Percentiles rank a stretch among this genome's conserved stretches.
These are phyloP conservation scores for Antrodiella citrinella DNA, from an alignment of 768 basidiomycete genomes.

Conservation along the genomic window DNA sequence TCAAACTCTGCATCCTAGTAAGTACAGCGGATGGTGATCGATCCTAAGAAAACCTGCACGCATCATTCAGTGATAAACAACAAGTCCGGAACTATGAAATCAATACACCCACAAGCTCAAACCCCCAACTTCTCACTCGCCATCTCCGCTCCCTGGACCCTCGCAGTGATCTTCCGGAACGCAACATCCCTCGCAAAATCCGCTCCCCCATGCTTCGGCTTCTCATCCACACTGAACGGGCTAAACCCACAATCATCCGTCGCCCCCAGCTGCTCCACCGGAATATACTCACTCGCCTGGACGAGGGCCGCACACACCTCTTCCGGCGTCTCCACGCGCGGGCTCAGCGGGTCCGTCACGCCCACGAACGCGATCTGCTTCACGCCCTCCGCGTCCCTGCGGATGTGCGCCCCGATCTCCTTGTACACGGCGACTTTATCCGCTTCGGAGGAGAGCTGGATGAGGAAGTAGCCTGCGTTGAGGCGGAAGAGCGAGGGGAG, in stretches of 20 bases:
- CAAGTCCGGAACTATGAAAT: too few relatives aligned
- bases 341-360: not conserved
- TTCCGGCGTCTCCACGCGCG: not conserved
- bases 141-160: not conserved
- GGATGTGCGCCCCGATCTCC: not conserved
- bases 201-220: not conserved
- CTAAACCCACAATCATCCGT: not conserved
- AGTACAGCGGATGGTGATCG: too few relatives aligned
- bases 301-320: not conserved
- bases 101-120: not conserved
- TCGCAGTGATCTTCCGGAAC: not conserved
- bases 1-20: too few relatives aligned
- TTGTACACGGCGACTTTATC: not conserved
- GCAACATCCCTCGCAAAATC: not conserved
- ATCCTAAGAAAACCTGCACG: too few relatives aligned
- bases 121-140: not conserved
- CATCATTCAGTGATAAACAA: too few relatives aligned
- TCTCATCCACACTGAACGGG: not conserved
- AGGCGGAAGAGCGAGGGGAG: not conserved
- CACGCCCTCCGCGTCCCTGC: not conserved
- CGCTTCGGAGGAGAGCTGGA: not conserved
- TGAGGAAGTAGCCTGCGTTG: not conserved
- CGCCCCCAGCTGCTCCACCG: not conserved
- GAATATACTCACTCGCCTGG: not conserved
- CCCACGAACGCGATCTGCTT: not conserved